Evolutionary conservation across 176 grass and related monocot genomes (phyloP).

Genomic region (Miscanthus lutarioriparius): DNA sequence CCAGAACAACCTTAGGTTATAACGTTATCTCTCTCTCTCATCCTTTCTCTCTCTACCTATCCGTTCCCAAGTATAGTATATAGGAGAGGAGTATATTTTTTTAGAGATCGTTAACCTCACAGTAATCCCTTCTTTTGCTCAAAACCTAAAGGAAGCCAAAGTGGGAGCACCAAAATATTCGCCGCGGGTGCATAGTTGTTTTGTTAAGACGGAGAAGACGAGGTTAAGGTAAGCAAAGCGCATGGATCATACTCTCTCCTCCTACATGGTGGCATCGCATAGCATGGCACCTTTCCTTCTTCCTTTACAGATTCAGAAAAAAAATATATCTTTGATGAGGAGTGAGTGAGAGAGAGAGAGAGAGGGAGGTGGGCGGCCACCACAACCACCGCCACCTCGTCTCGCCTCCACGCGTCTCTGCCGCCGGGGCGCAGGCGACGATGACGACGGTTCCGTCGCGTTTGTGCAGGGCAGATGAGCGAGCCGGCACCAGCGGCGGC

Average conservation of each 20-base stretch:
- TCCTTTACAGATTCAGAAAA: neutral
- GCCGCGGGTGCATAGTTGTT: slow-evolving; percentile 9
- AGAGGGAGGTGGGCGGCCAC: neutral
- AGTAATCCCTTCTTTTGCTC: slow-evolving; percentile 33
- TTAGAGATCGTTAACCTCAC: slow-evolving; percentile 38
- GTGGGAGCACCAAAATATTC: slow-evolving; percentile 50
- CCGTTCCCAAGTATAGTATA: slow-evolving; percentile 13
- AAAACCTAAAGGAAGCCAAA: slow-evolving; percentile 25
- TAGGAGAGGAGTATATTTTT: neutral
- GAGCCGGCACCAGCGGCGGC: neutral
- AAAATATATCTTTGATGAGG: slow-evolving; percentile 11
- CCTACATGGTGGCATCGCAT: slow-evolving; percentile 21
- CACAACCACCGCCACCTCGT: neutral
- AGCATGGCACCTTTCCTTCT: neutral
- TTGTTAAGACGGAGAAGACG: slow-evolving; percentile 2
- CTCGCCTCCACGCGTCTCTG: neutral
- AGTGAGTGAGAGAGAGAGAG: neutral
- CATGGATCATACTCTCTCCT: neutral
- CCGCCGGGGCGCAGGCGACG: slow-evolving; percentile 10
- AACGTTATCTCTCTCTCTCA: slow-evolving; percentile 26
- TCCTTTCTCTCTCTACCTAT: neutral
- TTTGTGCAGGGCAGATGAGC: slow-evolving; percentile 55
- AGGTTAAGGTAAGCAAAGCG: slow-evolving; percentile 34
- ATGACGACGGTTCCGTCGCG: slow-evolving; percentile 35
- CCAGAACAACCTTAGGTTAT: slow-evolving; percentile 46